These are phyloP conservation scores for Rosellinia necatrix DNA, from an alignment of 2,329 filamentous ascomycete species.

Conservation along the genomic window DNA sequence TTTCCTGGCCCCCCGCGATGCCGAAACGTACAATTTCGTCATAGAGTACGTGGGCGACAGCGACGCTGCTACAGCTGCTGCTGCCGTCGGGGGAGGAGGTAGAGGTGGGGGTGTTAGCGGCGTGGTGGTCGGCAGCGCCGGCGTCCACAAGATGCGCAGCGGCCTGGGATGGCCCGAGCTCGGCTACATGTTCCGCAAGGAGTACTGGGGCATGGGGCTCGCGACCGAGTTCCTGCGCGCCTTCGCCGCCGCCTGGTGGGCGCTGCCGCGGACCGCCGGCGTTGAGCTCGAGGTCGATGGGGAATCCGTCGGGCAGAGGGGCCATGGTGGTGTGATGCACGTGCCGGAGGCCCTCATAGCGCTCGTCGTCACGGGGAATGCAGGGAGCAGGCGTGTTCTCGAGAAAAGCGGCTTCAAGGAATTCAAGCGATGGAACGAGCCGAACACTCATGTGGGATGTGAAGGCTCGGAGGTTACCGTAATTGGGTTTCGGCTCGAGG, in stretches of 20 bases:
- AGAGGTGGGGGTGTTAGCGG: slow-evolving; percentile 53
- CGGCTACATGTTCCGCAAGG: slow-evolving; percentile 60
- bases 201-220: slow-evolving; percentile 60
- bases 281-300: slow-evolving; percentile 45
- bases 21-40: slow-evolving; percentile 59
- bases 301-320: slow-evolving; percentile 39
- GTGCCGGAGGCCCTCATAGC: slow-evolving; percentile 51
- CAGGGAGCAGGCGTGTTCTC: slow-evolving; percentile 60
- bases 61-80: too few relatives aligned
- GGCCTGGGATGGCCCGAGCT: slow-evolving; percentile 60
- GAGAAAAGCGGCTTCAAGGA: slow-evolving; percentile 59
- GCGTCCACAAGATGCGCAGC: slow-evolving; percentile 42
- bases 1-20: slow-evolving; percentile 55
- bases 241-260: slow-evolving; percentile 53
- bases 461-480: slow-evolving; percentile 12
- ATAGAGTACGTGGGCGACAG: slow-evolving; percentile 41
- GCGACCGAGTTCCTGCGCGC: slow-evolving; percentile 60
- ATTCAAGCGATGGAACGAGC: slow-evolving; percentile 47
- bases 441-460: slow-evolving; percentile 30
- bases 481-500: slow-evolving; percentile 24
- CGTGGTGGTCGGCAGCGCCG: slow-evolving; percentile 55
- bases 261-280: slow-evolving; percentile 51
- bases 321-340: slow-evolving; percentile 31
- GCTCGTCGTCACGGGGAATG: slow-evolving; percentile 54
- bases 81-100: too few relatives aligned